Percentiles rank a stretch among this genome's conserved stretches.
Evolutionary conservation across 768 basidiomycete species (phyloP).

Genomic region (Tricholoma saponaceum): DNA sequence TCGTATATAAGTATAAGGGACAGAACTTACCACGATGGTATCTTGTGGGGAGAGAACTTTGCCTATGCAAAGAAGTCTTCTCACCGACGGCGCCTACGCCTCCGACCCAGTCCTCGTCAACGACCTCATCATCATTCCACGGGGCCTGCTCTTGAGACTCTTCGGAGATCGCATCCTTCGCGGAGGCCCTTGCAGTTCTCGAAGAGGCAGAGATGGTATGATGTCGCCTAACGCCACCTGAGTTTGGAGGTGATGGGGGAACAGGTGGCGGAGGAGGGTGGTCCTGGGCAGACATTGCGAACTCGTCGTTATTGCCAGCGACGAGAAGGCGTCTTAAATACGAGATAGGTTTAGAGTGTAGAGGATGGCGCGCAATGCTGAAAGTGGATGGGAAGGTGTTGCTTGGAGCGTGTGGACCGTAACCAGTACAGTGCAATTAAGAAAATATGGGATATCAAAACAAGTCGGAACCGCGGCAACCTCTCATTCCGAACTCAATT

Average conservation of each 20-base stretch:
- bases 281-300: constrained; percentile 29
- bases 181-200: constrained; percentile 53
- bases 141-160: constrained; percentile 52
- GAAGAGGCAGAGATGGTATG: constrained; percentile 81
- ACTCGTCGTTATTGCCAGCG: constrained; percentile 7
- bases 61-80: constrained; percentile 74
- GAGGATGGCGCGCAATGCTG: constrained; percentile 2
- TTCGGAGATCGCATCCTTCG: constrained; percentile 66
- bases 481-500: not conserved
- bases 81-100: constrained; percentile 82
- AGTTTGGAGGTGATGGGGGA: constrained; percentile 36
- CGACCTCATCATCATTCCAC: constrained; percentile 75
- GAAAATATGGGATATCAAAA: constrained; percentile 8
- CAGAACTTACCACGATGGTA: constrained; percentile 64
- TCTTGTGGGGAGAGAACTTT: constrained; percentile 76
- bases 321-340: constrained; percentile 11
- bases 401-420: constrained; percentile 1
- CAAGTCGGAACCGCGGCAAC: not conserved
- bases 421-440: not conserved
- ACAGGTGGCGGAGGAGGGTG: constrained; percentile 35
- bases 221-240: constrained; percentile 66
- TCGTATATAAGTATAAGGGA: constrained; percentile 8
- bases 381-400: constrained; percentile 13
- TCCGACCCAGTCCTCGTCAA: constrained; percentile 79
- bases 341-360: constrained; percentile 7